Conservation (phyloP, 306 rosid genomes). For the Vigna radiata region DNA sequence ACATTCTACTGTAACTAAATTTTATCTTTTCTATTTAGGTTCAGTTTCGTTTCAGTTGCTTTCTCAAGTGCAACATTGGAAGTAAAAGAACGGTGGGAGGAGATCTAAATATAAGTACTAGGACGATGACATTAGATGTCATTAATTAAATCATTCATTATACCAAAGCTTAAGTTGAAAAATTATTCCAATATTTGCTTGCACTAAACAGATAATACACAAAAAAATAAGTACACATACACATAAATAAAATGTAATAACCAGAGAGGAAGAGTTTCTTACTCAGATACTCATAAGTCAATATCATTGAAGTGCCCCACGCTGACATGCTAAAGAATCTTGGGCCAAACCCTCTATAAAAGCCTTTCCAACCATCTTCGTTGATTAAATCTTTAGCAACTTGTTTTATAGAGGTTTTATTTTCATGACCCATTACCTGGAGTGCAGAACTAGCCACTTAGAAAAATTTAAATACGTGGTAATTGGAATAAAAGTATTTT, state of each 20-base stretch:
- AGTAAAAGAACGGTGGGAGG: too few relatives aligned
- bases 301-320: constrained; percentile 96
- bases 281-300: constrained; percentile 94
- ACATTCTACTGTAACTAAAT: too few relatives aligned
- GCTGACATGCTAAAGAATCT: constrained; percentile 95
- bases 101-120: too few relatives aligned
- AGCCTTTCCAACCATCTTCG: constrained; percentile 96
- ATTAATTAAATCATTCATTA: constrained; percentile 11
- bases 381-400: constrained; percentile 71
- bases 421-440: constrained; percentile 82
- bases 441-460: constrained; percentile 46
- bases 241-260: constrained; percentile 22
- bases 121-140: not conserved
- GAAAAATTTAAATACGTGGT: constrained; percentile 18
- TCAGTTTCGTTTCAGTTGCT: too few relatives aligned
- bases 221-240: constrained; percentile 26
- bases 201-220: constrained; percentile 8
- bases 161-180: not conserved
- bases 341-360: constrained; percentile 95
- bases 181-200: constrained; percentile 10
- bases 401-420: constrained; percentile 68
- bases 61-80: too few relatives aligned
- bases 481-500: constrained; percentile 25
- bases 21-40: too few relatives aligned
- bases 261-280: constrained; percentile 46